A percentile compares a stretch with the other conserved stretches of the same genome.
These are phyloP conservation scores for Sclerotinia nivalis DNA, from an alignment of 2,329 filamentous ascomycete species.

Conservation along the genomic window DNA sequence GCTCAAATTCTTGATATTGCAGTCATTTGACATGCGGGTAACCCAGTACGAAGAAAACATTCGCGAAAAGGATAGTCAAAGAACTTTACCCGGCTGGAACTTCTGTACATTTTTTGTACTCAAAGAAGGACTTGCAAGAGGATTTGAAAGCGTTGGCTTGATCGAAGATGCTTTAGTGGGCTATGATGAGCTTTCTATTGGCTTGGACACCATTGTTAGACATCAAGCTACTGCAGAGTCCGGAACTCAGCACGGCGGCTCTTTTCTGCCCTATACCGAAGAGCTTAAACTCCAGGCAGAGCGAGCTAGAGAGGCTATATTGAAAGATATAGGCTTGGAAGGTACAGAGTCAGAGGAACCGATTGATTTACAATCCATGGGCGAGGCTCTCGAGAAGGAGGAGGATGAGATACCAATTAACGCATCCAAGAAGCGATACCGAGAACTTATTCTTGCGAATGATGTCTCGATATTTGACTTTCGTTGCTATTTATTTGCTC, in stretches of 20 bases:
- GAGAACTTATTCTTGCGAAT: slow-evolving; percentile 88
- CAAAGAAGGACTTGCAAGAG: slow-evolving; percentile 89
- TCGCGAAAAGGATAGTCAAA: slow-evolving; percentile 85
- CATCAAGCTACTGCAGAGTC: slow-evolving; percentile 65
- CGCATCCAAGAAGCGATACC: slow-evolving; percentile 74
- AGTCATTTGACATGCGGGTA: slow-evolving; percentile 87
- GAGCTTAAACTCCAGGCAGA: slow-evolving; percentile 66
- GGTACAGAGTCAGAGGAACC: slow-evolving; percentile 45
- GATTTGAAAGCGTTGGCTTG: slow-evolving; percentile 93
- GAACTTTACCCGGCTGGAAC: slow-evolving; percentile 91
- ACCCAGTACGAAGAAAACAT: slow-evolving; percentile 97
- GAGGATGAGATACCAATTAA: slow-evolving; percentile 61
- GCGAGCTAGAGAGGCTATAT: slow-evolving; percentile 49
- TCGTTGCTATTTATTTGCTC: slow-evolving; percentile 86
- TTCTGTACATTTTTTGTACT: slow-evolving; percentile 99
- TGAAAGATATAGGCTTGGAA: slow-evolving; percentile 44
- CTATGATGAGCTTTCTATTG: slow-evolving; percentile 90
- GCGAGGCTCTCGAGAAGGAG: slow-evolving; percentile 42
- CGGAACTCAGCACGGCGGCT: slow-evolving; percentile 67
- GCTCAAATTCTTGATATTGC: slow-evolving; percentile 82
- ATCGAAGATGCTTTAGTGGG: slow-evolving; percentile 93
- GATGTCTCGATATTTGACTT: slow-evolving; percentile 97
- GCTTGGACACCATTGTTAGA: slow-evolving; percentile 77
- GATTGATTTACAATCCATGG: slow-evolving; percentile 53
- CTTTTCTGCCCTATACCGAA: slow-evolving; percentile 70